Base-by-base conservation (phyloP, 2,329 filamentous ascomycete species). In the Apiospora arundinis region DNA sequence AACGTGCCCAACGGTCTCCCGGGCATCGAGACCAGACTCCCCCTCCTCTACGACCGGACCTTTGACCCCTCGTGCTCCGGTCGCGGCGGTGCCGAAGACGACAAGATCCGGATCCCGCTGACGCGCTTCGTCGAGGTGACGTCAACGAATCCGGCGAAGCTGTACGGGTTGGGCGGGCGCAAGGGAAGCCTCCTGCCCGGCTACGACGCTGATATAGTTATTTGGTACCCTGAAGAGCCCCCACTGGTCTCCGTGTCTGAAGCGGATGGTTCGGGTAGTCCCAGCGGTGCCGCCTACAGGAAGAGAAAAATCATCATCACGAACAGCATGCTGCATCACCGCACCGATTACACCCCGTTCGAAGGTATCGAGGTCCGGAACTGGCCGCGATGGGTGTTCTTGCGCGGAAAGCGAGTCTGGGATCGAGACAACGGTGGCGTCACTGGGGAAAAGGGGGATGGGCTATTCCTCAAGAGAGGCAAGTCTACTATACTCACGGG, bases 331-430 rank as follows among this genome's bases (percentile, higher is more conserved):
- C 77, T 91, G 73, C 89, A 92, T 78, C 89, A 91, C 76, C 84
- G 88, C 72, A 85, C 90, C 2, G 89, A 92, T 75, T 90, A 91
- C 75, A 90, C 89, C 11, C 89, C 89, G 0, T 91, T 87, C 74
- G 89, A 91, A 76, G 89, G 89, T 0, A 83, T 82, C 67, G 80
- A 76, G n/a, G 76, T 92, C 52, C 83, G 82, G 40, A 88, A 91
- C 71, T 91, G 90, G 89, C 89, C 89, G 14, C 82, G 89, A 25
- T 91, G 87, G 75, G 91, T 89, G 0, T 82, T 92, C 9, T 74
- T 92, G 56, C 80, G 90, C 70, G 90, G 90, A 0, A 79, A 86
- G 72, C 83, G 91, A 0, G 86, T 90, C 1, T 91, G 87, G 88
- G 87, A 88, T 73, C 82, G 83, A 48, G 86, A 88, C 18, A 80